phyloP scores from a whole-genome alignment of 768 basidiomycete genomes.

The Rhodocollybia butyracea region DNA sequence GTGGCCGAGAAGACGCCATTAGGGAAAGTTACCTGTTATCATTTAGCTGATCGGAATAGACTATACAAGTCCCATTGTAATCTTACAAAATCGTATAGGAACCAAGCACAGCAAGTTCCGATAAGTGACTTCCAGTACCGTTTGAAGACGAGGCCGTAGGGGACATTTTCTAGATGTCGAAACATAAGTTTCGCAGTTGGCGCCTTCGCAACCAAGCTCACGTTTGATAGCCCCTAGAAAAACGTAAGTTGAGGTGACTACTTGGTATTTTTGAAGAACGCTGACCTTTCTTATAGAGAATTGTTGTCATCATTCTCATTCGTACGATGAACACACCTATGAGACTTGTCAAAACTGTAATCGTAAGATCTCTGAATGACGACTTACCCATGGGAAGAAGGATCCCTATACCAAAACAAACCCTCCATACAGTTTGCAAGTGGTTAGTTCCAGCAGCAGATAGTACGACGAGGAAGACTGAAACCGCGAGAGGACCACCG shows the following conservation, averaged over 20 bases:
- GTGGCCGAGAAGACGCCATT: conserved; percentile 68
- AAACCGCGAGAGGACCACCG: conserved; percentile 64
- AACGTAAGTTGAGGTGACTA: background rate
- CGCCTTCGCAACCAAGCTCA: conserved; percentile 21
- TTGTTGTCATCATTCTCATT: conserved; percentile 66
- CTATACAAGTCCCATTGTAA: background rate
- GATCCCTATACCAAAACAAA: conserved; percentile 63
- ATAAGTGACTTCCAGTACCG: conserved; percentile 67
- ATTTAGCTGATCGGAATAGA: background rate
- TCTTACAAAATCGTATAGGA: conserved; percentile 64
- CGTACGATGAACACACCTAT: conserved; percentile 65
- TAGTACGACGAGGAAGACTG: conserved; percentile 65
- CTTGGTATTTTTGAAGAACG: background rate
- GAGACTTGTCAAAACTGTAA: background rate
- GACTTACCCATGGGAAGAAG: conserved; percentile 45
- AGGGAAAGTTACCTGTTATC: conserved; percentile 61
- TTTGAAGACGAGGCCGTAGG: conserved; percentile 57
- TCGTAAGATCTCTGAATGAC: background rate
- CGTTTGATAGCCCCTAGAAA: conserved; percentile 51
- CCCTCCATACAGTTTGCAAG: conserved; percentile 64
- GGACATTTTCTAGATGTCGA: conserved; percentile 31
- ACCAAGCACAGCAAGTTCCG: conserved; percentile 76
- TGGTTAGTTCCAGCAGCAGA: conserved; percentile 63
- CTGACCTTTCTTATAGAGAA: conserved; percentile 51
- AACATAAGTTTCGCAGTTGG: background rate